Evolutionary conservation across 1,284 basidiomycete genomes (phyloP).

Genomic region (Megacollybia platyphylla): DNA sequence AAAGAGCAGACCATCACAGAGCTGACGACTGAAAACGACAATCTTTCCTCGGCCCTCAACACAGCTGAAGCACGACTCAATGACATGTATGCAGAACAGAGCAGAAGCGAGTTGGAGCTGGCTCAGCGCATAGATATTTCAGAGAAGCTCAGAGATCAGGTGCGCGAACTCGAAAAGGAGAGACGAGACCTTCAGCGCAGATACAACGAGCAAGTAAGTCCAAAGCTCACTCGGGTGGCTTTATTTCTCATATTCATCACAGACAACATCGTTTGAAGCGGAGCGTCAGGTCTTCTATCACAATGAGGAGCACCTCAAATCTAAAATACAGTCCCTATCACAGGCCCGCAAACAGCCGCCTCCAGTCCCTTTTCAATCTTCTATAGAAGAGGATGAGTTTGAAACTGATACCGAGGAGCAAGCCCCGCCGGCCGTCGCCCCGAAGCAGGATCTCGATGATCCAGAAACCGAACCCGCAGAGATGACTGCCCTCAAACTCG

Average conservation of each 20-base stretch:
- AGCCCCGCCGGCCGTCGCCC: conserved; percentile 16
- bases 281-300: conserved; percentile 80
- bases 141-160: conserved; percentile 64
- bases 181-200: conserved; percentile 65
- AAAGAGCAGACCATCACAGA: conserved; percentile 56
- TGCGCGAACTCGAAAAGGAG: conserved; percentile 73
- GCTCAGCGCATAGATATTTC: conserved; percentile 65
- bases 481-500: conserved; percentile 68
- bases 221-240: background rate
- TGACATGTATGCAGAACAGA: conserved; percentile 70
- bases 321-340: conserved; percentile 67
- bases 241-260: conserved; percentile 4
- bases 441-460: conserved; percentile 37
- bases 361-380: conserved; percentile 10
- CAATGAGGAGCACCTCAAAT: conserved; percentile 79
- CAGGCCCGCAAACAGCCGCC: conserved; percentile 50
- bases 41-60: conserved; percentile 47
- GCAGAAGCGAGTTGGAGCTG: conserved; percentile 64
- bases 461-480: conserved; percentile 66
- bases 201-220: conserved; percentile 68
- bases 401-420: conserved; percentile 27
- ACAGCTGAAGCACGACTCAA: conserved; percentile 55
- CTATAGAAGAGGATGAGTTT: conserved; percentile 11
- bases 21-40: conserved; percentile 51
- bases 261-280: conserved; percentile 72